Conservation (phyloP, 768 basidiomycete species). For the Suillus subalutaceus region DNA sequence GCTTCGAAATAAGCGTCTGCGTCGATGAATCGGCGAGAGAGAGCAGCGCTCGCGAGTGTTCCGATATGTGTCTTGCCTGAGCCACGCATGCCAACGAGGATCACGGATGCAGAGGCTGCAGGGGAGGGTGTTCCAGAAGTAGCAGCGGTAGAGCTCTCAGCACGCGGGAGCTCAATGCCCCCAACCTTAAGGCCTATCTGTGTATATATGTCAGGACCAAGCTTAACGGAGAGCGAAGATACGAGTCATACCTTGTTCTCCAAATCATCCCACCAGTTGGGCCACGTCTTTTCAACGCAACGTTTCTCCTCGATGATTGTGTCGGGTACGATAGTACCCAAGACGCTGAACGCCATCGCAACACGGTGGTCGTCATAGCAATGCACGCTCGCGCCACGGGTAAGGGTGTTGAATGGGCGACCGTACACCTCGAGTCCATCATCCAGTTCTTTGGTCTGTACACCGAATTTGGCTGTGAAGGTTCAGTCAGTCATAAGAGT, state of each 20-base stretch:
- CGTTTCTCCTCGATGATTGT: conserved; percentile 93
- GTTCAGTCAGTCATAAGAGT: neutral
- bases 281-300: conserved; percentile 99
- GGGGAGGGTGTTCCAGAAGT: conserved; percentile 38
- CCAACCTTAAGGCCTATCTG: conserved; percentile 89
- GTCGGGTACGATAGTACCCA: conserved; percentile 72
- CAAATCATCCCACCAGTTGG: conserved; percentile 99
- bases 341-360: conserved; percentile 96
- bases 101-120: conserved; percentile 56
- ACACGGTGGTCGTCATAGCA: conserved; percentile 99
- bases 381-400: conserved; percentile 75
- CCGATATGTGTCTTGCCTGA: conserved; percentile 94
- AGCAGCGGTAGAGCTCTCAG: conserved; percentile 40
- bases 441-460: conserved; percentile 88
- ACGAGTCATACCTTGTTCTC: conserved; percentile 77
- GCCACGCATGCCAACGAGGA: conserved; percentile 95
- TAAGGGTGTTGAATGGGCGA: conserved; percentile 63
- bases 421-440: conserved; percentile 93
- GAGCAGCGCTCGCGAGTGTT: conserved; percentile 67
- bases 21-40: conserved; percentile 80
- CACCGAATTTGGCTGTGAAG: conserved; percentile 87
- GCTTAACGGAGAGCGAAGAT: neutral
- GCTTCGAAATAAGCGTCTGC: conserved; percentile 81
- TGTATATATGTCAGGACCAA: neutral
- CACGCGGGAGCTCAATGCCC: conserved; percentile 72